Conservation (phyloP, 805 yeast genomes). For the Priceomyces castillae region DNA sequence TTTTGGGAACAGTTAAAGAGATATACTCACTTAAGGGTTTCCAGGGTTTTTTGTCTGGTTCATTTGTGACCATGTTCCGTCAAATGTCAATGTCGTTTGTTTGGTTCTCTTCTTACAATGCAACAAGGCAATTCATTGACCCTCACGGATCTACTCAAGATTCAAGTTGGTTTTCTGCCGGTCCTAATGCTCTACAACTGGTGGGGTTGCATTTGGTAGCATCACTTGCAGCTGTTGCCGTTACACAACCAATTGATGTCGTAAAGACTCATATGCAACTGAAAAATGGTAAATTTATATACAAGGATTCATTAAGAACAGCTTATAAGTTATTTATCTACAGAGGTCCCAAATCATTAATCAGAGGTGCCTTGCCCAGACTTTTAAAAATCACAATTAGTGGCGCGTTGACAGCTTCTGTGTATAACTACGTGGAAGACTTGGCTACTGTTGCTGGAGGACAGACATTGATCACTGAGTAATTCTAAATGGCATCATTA, state of each 20-base stretch:
- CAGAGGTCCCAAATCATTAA: slow-evolving; percentile 33
- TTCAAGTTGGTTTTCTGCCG: slow-evolving; percentile 45
- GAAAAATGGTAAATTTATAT: slow-evolving; percentile 56
- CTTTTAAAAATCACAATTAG: slow-evolving; percentile 38
- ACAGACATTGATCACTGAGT: slow-evolving; percentile 29
- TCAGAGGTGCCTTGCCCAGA: slow-evolving; percentile 38
- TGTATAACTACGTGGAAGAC: slow-evolving; percentile 35
- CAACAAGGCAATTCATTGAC: slow-evolving; percentile 66
- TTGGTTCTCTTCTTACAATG: slow-evolving; percentile 79
- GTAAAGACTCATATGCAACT: slow-evolving; percentile 85
- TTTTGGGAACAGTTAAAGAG: slow-evolving; percentile 54
- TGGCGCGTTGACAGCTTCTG: slow-evolving; percentile 41
- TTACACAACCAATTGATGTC: slow-evolving; percentile 88
- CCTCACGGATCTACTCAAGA: slow-evolving; percentile 42
- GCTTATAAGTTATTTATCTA: slow-evolving; percentile 31
- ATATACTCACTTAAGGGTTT: slow-evolving; percentile 73
- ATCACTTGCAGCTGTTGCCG: slow-evolving; percentile 67
- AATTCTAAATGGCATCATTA: not conserved
- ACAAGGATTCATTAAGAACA: slow-evolving; percentile 58
- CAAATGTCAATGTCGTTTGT: slow-evolving; percentile 78
- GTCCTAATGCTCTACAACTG: slow-evolving; percentile 37
- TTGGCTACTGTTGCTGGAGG: slow-evolving; percentile 28
- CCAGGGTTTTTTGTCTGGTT: slow-evolving; percentile 78
- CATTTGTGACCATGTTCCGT: slow-evolving; percentile 75
- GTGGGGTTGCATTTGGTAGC: slow-evolving; percentile 58